phyloP scores from a whole-genome alignment of 2,329 filamentous ascomycete genomes.

The Ophiostoma tasmaniense region DNA sequence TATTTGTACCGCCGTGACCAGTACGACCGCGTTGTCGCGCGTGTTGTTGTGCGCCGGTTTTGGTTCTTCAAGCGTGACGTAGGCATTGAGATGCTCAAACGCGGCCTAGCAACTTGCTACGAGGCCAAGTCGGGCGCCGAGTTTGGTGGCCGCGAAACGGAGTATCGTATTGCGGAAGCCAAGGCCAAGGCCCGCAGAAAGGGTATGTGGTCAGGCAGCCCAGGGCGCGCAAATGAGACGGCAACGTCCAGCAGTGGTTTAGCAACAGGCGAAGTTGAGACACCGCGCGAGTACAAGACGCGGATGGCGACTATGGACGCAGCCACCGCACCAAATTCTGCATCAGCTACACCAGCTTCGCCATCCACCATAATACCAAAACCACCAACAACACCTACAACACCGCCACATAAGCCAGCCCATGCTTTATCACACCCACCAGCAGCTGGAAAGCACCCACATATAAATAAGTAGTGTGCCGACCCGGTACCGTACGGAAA shows the following conservation, averaged over 20 bases:
- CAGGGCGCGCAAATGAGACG: conserved; percentile 38
- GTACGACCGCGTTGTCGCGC: conserved; percentile 84
- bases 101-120: conserved; percentile 81
- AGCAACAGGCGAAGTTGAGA: conserved; percentile 52
- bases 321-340: not conserved
- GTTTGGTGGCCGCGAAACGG: conserved; percentile 63
- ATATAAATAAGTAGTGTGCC: not conserved
- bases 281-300: conserved; percentile 79
- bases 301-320: conserved; percentile 33
- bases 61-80: conserved; percentile 67
- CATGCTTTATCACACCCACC: not conserved
- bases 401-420: not conserved
- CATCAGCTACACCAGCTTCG: not conserved
- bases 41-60: conserved; percentile 61
- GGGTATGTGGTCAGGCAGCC: conserved; percentile 67
- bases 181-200: conserved; percentile 55
- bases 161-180: conserved; percentile 59
- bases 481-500: not conserved
- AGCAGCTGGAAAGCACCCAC: not conserved
- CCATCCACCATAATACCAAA: not conserved
- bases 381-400: not conserved
- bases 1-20: conserved; percentile 80
- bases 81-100: conserved; percentile 79
- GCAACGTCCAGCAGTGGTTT: conserved; percentile 33
- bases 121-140: conserved; percentile 86